A percentile compares a stretch with the other conserved stretches of the same genome.
Evolutionary conservation across 257 asterid species (phyloP).

Genomic region (Galeopsis tetrahit): DNA sequence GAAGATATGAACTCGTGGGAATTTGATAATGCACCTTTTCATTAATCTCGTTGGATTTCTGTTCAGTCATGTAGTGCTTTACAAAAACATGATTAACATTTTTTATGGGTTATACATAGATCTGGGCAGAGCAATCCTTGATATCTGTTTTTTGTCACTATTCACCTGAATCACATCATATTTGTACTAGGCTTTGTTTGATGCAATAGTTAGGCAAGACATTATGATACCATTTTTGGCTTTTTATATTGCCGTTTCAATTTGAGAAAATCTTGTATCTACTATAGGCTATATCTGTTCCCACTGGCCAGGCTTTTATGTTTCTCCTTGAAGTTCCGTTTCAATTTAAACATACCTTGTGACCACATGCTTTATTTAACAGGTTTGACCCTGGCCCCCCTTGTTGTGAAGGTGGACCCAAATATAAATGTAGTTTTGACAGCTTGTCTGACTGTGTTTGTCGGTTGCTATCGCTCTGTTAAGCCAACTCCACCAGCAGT

Average conservation of each 20-base stretch:
- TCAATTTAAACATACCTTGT: background rate
- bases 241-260: background rate
- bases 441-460: constrained; percentile 87
- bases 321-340: constrained; percentile 2
- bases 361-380: constrained; percentile 32
- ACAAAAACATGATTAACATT: background rate
- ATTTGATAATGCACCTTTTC: constrained; percentile 2
- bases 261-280: background rate
- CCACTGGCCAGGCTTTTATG: constrained; percentile 18
- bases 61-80: constrained; percentile 9
- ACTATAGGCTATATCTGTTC: constrained; percentile 5
- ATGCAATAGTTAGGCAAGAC: constrained; percentile 7
- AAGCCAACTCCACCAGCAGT: constrained; percentile 95
- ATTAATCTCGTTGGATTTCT: background rate
- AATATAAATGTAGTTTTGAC: constrained; percentile 85
- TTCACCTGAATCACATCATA: background rate
- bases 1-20: constrained; percentile 8
- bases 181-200: constrained; percentile 10
- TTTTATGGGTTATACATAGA: background rate
- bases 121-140: constrained; percentile 10
- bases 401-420: constrained; percentile 88
- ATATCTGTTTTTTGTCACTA: background rate
- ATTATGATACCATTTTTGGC: background rate
- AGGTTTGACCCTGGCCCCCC: constrained; percentile 92
- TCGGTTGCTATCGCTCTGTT: constrained; percentile 88